These are phyloP conservation scores for Pneumocystis sp. DNA, from an alignment of 1,139 yeast genomes.

Conservation along the genomic window DNA sequence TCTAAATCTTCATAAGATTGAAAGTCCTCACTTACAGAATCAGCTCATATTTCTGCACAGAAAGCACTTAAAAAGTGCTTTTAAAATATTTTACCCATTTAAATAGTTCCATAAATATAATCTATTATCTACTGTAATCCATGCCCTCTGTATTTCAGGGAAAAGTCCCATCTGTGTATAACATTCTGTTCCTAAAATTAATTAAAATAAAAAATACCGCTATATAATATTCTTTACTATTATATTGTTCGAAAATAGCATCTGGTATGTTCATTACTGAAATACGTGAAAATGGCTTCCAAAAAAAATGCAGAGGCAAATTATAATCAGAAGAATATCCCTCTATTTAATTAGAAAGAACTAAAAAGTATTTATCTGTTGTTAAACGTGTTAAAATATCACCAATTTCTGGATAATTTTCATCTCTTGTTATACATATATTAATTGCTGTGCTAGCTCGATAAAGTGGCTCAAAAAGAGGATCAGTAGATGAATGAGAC, in stretches of 20 bases:
- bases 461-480: neutral
- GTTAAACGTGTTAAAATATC: slow-evolving; percentile 10
- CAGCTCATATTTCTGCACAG: neutral
- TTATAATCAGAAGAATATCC: slow-evolving; percentile 19
- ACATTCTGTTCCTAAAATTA: slow-evolving; percentile 38
- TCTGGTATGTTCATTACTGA: slow-evolving; percentile 67
- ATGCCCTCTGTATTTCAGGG: slow-evolving; percentile 65
- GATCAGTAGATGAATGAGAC: neutral
- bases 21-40: slow-evolving; percentile 34
- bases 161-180: slow-evolving; percentile 71
- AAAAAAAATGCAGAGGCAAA: slow-evolving; percentile 23
- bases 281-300: slow-evolving; percentile 66
- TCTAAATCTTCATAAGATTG: slow-evolving; percentile 70
- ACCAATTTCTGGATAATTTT: slow-evolving; percentile 12
- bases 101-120: slow-evolving; percentile 71
- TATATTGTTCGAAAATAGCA: slow-evolving; percentile 60
- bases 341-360: slow-evolving; percentile 12
- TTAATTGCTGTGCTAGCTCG: neutral
- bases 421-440: slow-evolving; percentile 2
- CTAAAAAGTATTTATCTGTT: neutral
- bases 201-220: neutral
- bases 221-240: slow-evolving; percentile 19
- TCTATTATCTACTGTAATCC: slow-evolving; percentile 77
- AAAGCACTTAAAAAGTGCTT: neutral
- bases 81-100: slow-evolving; percentile 25